phyloP scores from a whole-genome alignment of 2,329 filamentous ascomycete genomes.

The Botrytis paeoniae region DNA sequence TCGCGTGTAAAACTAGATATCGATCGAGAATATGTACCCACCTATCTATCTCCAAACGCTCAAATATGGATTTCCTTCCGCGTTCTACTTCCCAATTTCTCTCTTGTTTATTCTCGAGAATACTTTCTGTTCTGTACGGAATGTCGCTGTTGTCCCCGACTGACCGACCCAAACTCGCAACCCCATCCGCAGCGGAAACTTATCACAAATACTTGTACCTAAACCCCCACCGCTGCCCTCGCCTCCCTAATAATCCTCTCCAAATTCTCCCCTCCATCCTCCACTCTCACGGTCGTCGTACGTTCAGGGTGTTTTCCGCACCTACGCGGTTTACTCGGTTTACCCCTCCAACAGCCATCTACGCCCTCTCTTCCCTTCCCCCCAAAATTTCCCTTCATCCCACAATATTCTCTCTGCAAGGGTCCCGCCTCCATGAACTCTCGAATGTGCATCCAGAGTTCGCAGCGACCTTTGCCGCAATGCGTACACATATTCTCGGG shows the following conservation, averaged over 20 bases:
- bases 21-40: background rate
- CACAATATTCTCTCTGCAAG: conserved; percentile 53
- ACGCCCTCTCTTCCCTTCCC: conserved; percentile 43
- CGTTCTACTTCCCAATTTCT: background rate
- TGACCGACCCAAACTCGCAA: background rate
- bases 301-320: conserved; percentile 53
- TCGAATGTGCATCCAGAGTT: conserved; percentile 60
- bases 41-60: background rate
- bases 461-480: conserved; percentile 59
- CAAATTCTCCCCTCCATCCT: conserved; percentile 21
- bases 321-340: conserved; percentile 54
- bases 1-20: background rate
- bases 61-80: background rate
- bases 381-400: conserved; percentile 57
- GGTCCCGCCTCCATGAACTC: conserved; percentile 55
- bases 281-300: conserved; percentile 32
- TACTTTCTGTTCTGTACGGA: background rate
- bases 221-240: conserved; percentile 10
- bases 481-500: conserved; percentile 62
- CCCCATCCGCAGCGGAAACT: background rate
- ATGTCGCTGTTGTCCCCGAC: too few relatives aligned
- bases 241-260: conserved; percentile 16
- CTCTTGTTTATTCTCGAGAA: too few relatives aligned
- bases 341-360: conserved; percentile 57
- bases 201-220: background rate